Evolutionary conservation across 345 rosid genomes (phyloP).

Genomic region (Rhizophora mangle): DNA sequence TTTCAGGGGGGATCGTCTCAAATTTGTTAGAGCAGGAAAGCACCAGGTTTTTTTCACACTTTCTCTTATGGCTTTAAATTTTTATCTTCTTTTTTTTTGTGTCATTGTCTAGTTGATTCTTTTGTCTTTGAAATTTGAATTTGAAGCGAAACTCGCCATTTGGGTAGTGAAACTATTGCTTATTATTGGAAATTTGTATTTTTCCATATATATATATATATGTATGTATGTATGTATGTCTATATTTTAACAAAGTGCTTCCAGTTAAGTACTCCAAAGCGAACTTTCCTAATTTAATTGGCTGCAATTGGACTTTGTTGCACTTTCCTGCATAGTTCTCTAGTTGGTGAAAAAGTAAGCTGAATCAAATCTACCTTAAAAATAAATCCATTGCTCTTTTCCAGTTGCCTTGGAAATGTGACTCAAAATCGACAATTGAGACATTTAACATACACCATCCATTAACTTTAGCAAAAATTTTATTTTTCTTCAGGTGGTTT

Average conservation of each 20-base stretch:
- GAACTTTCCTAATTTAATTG: neutral
- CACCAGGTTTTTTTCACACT: slow-evolving; percentile 61
- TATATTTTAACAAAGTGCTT: neutral
- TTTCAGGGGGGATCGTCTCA: slow-evolving; percentile 76
- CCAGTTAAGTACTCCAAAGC: neutral
- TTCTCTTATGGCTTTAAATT: slow-evolving; percentile 8
- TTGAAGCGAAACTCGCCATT: neutral
- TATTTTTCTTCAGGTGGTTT: slow-evolving; percentile 62
- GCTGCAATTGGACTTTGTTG: neutral
- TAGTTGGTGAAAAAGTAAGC: slow-evolving; percentile 2
- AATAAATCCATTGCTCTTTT: neutral
- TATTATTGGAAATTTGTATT: neutral
- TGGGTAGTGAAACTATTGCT: neutral
- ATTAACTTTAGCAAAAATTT: neutral
- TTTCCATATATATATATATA: neutral
- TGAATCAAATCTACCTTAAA: neutral
- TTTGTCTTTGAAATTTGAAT: neutral
- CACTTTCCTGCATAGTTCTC: neutral
- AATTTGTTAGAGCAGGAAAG: slow-evolving; percentile 80
- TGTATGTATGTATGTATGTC: neutral
- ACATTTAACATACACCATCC: neutral
- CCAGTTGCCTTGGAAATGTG: slow-evolving; percentile 5
- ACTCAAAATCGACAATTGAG: neutral
- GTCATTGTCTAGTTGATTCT: neutral
- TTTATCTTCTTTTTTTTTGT: neutral